Evolutionary conservation across 2,329 filamentous ascomycete species (phyloP).

Genomic region (Alternaria sp.): DNA sequence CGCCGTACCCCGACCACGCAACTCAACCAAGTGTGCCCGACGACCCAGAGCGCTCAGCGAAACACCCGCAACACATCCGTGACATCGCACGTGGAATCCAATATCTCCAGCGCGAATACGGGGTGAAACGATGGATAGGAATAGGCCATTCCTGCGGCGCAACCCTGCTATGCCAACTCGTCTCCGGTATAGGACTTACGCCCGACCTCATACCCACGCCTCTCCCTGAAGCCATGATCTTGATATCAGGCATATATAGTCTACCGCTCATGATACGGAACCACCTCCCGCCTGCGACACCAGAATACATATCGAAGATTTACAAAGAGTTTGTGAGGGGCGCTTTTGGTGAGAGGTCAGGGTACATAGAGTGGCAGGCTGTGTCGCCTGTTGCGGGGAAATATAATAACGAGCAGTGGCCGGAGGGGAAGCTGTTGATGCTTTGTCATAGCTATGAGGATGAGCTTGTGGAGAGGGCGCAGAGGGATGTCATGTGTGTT

Average conservation of each 20-base stretch:
- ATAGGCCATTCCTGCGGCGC: slow-evolving; percentile 69
- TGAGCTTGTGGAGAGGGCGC: slow-evolving; percentile 60
- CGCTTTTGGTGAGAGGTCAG: slow-evolving; percentile 63
- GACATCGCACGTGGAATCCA: slow-evolving; percentile 62
- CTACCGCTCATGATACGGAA: slow-evolving; percentile 60
- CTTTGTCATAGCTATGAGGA: slow-evolving; percentile 57
- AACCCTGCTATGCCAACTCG: slow-evolving; percentile 67
- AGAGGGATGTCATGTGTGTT: slow-evolving; percentile 63
- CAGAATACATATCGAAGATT: slow-evolving; percentile 47
- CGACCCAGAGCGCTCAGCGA: slow-evolving; percentile 55
- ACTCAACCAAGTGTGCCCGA: slow-evolving; percentile 56
- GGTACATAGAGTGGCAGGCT: slow-evolving; percentile 11
- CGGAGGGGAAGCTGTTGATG: slow-evolving; percentile 47
- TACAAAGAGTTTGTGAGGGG: slow-evolving; percentile 65
- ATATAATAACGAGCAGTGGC: slow-evolving; percentile 52
- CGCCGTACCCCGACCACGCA: slow-evolving; percentile 54
- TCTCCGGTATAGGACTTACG: slow-evolving; percentile 22
- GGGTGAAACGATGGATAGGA: slow-evolving; percentile 60
- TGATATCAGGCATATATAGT: slow-evolving; percentile 72
- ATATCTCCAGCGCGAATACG: slow-evolving; percentile 57
- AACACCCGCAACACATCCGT: slow-evolving; percentile 66
- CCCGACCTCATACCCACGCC: neutral
- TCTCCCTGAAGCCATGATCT: slow-evolving; percentile 57
- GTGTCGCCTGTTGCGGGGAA: slow-evolving; percentile 61
- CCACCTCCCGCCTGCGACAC: slow-evolving; percentile 45